A percentile compares a stretch with the other conserved stretches of the same genome.
These are phyloP conservation scores for Aurinia saxatilis DNA, from an alignment of 345 rosid species.

Conservation along the genomic window DNA sequence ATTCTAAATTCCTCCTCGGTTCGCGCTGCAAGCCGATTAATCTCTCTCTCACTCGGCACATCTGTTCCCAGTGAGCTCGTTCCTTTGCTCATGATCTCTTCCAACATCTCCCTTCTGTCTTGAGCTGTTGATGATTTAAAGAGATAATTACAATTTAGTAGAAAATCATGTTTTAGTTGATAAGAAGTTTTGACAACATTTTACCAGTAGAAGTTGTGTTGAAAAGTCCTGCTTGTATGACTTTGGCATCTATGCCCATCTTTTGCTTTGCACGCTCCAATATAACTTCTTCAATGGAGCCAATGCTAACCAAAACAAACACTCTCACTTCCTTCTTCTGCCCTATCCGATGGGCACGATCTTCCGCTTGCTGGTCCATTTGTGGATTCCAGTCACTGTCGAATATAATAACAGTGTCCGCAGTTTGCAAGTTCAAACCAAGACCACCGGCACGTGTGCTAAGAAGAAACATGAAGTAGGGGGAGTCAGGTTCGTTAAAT, in stretches of 20 bases:
- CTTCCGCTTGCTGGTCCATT: constrained; percentile 98
- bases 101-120: constrained; percentile 81
- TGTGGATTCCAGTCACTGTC: constrained; percentile 95
- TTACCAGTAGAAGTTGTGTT: too few species aligned
- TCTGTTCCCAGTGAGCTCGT: constrained; percentile 84
- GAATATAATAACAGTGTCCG: constrained; percentile 80
- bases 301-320: constrained; percentile 76
- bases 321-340: constrained; percentile 75
- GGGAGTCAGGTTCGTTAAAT: constrained; percentile 92
- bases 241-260: too few species aligned
- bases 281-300: not conserved
- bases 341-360: constrained; percentile 68
- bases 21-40: constrained; percentile 87
- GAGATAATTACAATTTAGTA: not conserved
- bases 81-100: constrained; percentile 90
- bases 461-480: constrained; percentile 80
- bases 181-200: too few species aligned
- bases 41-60: constrained; percentile 96
- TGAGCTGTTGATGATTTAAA: constrained; percentile 45
- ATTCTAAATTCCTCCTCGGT: constrained; percentile 73
- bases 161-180: too few species aligned
- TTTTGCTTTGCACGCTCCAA: too few species aligned
- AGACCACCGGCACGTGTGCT: constrained; percentile 98
- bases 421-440: constrained; percentile 82
- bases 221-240: too few species aligned